phyloP scores from a whole-genome alignment of 768 basidiomycete species.

The Termitomyces sp. region DNA sequence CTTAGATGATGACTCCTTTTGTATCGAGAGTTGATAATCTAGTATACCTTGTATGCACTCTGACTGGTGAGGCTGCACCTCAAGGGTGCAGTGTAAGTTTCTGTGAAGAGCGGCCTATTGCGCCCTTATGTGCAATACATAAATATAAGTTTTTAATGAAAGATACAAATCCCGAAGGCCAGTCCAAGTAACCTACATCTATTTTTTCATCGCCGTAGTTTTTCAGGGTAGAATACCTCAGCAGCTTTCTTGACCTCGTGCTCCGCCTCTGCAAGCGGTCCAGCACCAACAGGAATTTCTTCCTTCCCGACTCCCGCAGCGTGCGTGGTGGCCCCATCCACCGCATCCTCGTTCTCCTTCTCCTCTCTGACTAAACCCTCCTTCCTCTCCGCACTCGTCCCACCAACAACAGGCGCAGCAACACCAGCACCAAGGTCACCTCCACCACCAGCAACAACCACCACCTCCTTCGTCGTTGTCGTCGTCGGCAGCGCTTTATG shows the following conservation, averaged over 20 bases:
- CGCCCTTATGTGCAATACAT: background rate
- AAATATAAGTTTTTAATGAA: background rate
- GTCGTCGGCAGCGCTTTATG: conserved; percentile 7
- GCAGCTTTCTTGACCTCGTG: conserved; percentile 11
- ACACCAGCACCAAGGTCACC: conserved; percentile 6
- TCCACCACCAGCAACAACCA: conserved; percentile 4
- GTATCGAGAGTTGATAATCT: background rate
- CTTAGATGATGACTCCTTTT: conserved; percentile 12
- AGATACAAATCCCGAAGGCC: background rate
- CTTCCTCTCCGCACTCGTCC: conserved; percentile 9
- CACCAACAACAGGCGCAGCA: conserved; percentile 9
- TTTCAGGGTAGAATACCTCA: conserved; percentile 8
- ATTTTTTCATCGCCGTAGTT: background rate
- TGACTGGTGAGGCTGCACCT: background rate
- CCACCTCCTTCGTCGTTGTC: conserved; percentile 9
- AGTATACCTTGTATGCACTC: background rate
- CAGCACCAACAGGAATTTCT: conserved; percentile 1
- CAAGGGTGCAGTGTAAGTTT: background rate
- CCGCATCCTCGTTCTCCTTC: background rate
- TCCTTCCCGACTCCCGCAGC: background rate
- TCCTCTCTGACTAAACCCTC: background rate
- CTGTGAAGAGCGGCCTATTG: background rate
- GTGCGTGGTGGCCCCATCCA: background rate
- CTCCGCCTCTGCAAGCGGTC: conserved; percentile 8
- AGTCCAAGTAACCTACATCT: background rate